These are phyloP conservation scores for Phaeosphaeria sp. DNA, from an alignment of 2,329 filamentous ascomycete species.

Conservation along the genomic window DNA sequence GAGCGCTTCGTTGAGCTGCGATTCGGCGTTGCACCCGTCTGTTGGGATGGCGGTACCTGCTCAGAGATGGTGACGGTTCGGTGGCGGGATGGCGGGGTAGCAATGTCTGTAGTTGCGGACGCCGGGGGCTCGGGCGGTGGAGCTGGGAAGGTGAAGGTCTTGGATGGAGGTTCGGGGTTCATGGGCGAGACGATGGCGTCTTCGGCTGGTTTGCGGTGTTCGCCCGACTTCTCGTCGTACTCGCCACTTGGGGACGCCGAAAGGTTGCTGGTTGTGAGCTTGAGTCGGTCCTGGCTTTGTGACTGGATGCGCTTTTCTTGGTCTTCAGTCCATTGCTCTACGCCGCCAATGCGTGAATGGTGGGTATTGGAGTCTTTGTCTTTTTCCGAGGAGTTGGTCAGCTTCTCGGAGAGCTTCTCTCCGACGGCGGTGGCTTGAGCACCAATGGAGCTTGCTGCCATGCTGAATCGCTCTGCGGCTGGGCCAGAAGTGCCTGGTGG, in stretches of 20 bases:
- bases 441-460: conserved; percentile 26
- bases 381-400: conserved; percentile 28
- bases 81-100: conserved; percentile 21
- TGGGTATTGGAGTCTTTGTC: conserved; percentile 7
- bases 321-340: conserved; percentile 49
- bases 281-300: conserved; percentile 18
- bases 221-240: conserved; percentile 42
- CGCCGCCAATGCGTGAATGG: conserved; percentile 34
- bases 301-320: conserved; percentile 39
- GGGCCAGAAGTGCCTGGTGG: conserved; percentile 52
- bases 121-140: conserved; percentile 40
- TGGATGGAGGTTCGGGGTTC: conserved; percentile 23
- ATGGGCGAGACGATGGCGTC: conserved; percentile 41
- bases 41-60: conserved; percentile 18
- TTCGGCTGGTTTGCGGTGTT: conserved; percentile 32
- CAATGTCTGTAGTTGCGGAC: conserved; percentile 17
- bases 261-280: conserved; percentile 25
- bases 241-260: conserved; percentile 4
- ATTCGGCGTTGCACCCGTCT: conserved; percentile 13
- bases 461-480: conserved; percentile 30
- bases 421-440: conserved; percentile 32
- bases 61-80: conserved; percentile 49
- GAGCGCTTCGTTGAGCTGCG: conserved; percentile 46
- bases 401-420: conserved; percentile 41
- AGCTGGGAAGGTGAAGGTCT: conserved; percentile 41